Evolutionary conservation across 176 grass and related monocot species (phyloP), one percentile per base, ranked within the genome.

Genomic region (Raddia distichophylla): DNA sequence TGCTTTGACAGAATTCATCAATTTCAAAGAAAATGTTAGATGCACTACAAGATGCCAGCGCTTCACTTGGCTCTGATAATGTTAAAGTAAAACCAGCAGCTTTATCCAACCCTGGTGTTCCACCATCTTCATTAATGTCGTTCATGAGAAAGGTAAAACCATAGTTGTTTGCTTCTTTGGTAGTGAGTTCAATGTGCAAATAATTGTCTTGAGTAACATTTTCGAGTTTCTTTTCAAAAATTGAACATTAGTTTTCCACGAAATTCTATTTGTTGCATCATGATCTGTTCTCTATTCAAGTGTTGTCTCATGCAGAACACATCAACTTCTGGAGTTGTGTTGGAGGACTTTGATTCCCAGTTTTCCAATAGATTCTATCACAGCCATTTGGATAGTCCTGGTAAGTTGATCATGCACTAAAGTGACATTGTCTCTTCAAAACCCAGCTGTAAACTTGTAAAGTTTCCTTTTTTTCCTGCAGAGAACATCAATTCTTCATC

Each of bases 281-380:
- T 78, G 55, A 57, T 89, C 61, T 90, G 68, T 83, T 85, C 8
- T 33, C 50, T 78, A 13, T 86, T 52, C 4, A 1, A 40, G 37
- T 40, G 4, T 40, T 40, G 37, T 2, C 37, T 50, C 81, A 83
- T 85, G 81, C 80, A 95, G 96, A 99, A 95, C 76, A 27, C 71
- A 51, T 98, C 93, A 65, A 90, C 87, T 74, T 86, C 92, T 84
- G 96, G 96, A 88, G 73, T 99, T 88, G 96, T 95, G 44, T 82
- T 99, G 67, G 96, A 87, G 91, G 96, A 99, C 57, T 98, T 98
- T 27, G 93, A 95, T 86, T 93, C 90, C 55, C 83, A 84, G 27
- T 98, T 98, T 59, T 87, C 86, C 7, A 98, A 98, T 65, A 90
- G 67, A 82, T 95, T 95, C 69, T 98, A 95, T 69, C 90, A 93